Conservation (phyloP, 192 early-diverging fungal genomes). For the Lobosporangium transversale region DNA sequence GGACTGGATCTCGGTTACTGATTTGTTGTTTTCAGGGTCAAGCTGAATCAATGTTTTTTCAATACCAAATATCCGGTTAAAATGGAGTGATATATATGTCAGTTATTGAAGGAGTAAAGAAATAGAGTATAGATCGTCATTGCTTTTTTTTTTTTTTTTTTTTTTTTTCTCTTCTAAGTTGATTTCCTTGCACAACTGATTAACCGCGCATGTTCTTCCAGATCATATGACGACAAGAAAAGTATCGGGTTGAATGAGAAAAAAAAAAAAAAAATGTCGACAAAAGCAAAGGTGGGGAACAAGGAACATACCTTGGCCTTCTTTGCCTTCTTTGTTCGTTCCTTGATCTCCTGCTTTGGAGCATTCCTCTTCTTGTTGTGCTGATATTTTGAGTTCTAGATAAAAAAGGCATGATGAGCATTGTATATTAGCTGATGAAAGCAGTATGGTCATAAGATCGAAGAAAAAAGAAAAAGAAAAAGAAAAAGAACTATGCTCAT, state of each 20-base stretch:
- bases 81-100: conserved; percentile 6
- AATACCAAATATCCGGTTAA: too few species aligned
- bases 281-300: conserved; percentile 1
- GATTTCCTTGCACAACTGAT: too few species aligned
- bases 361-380: conserved; percentile 87
- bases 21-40: conserved; percentile 83
- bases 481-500: too few species aligned
- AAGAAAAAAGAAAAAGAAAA: not conserved
- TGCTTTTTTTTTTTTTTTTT: too few species aligned
- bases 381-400: conserved; percentile 64
- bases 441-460: not conserved
- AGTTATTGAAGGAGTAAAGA: too few species aligned
- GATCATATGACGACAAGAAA: too few species aligned
- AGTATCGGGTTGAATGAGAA: too few species aligned
- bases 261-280: not conserved
- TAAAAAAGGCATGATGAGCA: not conserved
- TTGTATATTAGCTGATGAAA: not conserved
- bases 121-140: too few species aligned
- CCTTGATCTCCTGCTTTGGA: conserved; percentile 81
- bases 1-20: conserved; percentile 72
- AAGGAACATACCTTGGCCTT: conserved; percentile 73
- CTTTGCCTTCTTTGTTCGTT: conserved; percentile 84
- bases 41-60: conserved; percentile 62
- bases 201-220: too few species aligned
- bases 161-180: too few species aligned